A percentile compares a stretch with the other conserved stretches of the same genome.
Conservation (phyloP, 345 rosid species). For the Corymbia maculata region DNA sequence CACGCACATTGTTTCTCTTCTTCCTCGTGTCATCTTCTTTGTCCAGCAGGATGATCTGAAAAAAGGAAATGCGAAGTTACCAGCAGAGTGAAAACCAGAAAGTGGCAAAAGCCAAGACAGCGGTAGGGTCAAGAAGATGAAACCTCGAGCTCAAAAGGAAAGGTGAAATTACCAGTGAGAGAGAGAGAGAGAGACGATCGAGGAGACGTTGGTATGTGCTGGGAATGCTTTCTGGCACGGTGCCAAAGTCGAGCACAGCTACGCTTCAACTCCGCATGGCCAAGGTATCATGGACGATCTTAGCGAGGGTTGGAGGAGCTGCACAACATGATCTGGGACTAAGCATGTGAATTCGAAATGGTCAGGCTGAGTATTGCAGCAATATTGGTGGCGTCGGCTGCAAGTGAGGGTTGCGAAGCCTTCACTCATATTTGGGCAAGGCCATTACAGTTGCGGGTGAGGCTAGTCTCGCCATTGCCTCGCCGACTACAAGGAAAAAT, state of each 20-base stretch:
- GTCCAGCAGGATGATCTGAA: background rate
- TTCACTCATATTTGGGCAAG: background rate
- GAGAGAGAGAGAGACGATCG: background rate
- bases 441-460: background rate
- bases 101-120: background rate
- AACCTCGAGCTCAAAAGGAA: background rate
- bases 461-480: background rate
- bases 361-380: background rate
- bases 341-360: background rate
- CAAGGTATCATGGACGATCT: background rate
- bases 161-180: background rate
- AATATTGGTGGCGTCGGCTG: background rate
- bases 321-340: background rate
- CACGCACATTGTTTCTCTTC: no score
- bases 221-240: background rate
- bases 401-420: background rate
- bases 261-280: background rate
- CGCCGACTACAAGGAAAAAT: fast-evolving
- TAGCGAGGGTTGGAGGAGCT: background rate
- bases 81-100: background rate
- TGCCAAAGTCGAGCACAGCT: background rate
- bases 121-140: background rate
- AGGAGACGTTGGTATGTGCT: background rate
- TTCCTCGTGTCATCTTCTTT: background rate
- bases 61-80: background rate